These are phyloP conservation scores for Penicillium lagena DNA, from an alignment of 495 filamentous ascomycete species.

Conservation along the genomic window DNA sequence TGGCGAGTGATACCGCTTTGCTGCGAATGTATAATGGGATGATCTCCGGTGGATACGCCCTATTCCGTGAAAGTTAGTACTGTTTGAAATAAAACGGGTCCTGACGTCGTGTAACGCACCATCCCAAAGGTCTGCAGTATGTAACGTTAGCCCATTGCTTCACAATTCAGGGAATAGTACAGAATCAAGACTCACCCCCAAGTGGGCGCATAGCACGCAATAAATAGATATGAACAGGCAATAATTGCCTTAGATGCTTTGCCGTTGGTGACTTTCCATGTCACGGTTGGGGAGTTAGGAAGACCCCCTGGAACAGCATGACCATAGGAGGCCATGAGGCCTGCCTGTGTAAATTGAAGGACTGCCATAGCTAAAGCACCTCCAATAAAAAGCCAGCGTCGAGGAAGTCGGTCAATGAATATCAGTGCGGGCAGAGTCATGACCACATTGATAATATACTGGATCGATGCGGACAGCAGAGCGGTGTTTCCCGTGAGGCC, in stretches of 20 bases:
- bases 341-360: slow-evolving; percentile 46
- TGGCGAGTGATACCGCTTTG: slow-evolving; percentile 11
- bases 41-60: slow-evolving; percentile 14
- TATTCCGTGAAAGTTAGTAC: slow-evolving; percentile 1
- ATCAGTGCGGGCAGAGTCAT: slow-evolving; percentile 57
- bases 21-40: slow-evolving; percentile 14
- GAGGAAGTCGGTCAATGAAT: slow-evolving; percentile 48
- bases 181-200: slow-evolving; percentile 7
- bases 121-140: slow-evolving; percentile 7
- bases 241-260: slow-evolving; percentile 46
- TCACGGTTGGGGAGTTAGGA: slow-evolving; percentile 36
- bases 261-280: slow-evolving; percentile 52
- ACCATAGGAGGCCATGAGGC: slow-evolving; percentile 57
- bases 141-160: background rate
- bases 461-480: slow-evolving; percentile 64
- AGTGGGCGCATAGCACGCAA: slow-evolving; percentile 54
- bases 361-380: slow-evolving; percentile 45
- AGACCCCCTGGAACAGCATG: slow-evolving; percentile 33
- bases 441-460: slow-evolving; percentile 71
- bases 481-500: slow-evolving; percentile 31
- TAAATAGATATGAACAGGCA: slow-evolving; percentile 60
- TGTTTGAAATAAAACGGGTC: too few relatives aligned
- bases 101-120: slow-evolving; percentile 1
- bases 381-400: slow-evolving; percentile 44
- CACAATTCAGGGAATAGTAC: background rate